phyloP scores from a whole-genome alignment of 139 green algal species.

The Haematococcus sp. region DNA sequence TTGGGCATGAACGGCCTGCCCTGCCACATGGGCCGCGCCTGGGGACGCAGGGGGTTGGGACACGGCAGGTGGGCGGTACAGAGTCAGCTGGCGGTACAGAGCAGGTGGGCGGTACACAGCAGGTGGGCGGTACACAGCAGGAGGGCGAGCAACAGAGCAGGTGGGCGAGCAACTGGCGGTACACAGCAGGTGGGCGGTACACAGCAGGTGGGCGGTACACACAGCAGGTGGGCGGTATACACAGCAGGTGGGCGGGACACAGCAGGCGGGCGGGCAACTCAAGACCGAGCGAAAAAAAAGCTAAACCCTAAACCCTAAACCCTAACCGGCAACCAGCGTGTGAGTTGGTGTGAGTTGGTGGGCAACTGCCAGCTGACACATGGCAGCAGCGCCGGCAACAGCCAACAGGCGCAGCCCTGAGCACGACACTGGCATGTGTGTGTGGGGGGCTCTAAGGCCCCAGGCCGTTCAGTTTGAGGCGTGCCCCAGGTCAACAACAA shows the following conservation, averaged over 20 bases:
- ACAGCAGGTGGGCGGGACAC: not conserved
- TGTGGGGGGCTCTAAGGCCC: too few relatives aligned
- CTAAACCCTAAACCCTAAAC: too few relatives aligned
- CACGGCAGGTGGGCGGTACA: not conserved
- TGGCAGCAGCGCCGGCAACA: too few relatives aligned
- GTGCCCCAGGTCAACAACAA: too few relatives aligned
- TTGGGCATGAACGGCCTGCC: conserved; percentile 28
- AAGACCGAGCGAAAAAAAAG: too few relatives aligned
- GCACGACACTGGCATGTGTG: too few relatives aligned
- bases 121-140: not conserved
- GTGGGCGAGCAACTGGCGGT: not conserved
- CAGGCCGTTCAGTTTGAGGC: too few relatives aligned
- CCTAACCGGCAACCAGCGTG: too few relatives aligned
- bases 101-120: not conserved
- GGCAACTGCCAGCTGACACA: too few relatives aligned
- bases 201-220: not conserved
- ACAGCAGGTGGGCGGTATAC: not conserved
- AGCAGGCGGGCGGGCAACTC: too few relatives aligned
- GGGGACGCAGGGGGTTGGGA: not conserved
- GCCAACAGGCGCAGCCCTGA: too few relatives aligned
- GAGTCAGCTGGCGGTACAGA: not conserved
- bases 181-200: not conserved
- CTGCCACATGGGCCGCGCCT: conserved; percentile 44
- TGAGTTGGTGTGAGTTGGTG: too few relatives aligned
- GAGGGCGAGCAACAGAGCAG: not conserved